Evolutionary conservation across 345 rosid genomes (phyloP), one percentile per base, ranked within the genome.

Genomic region (Citropsis articulata): DNA sequence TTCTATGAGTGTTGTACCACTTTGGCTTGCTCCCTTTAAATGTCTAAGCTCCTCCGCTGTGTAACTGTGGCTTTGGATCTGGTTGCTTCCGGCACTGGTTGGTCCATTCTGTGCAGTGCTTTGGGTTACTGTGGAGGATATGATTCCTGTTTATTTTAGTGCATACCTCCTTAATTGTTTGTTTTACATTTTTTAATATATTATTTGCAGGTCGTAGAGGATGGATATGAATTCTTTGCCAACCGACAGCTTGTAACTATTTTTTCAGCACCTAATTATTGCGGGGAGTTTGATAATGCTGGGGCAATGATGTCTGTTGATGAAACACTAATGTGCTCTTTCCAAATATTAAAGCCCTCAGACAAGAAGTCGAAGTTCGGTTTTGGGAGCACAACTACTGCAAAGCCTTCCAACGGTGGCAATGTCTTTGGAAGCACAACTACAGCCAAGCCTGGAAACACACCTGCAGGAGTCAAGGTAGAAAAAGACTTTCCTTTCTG

Each of bases 191-290:
- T 40, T 19, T 3, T 72, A 56, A 25, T 73, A 38, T 75, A 80
- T 78, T 66, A 57, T 62, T 57, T 59, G 70, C 88, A 94, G 98
- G 97, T 94, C 73, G 97, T 92, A 80, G 98, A 94, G 87, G 98
- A 94, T 91, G 98, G 97, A 38, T 94, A 92, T 5, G 97, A 94
- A 84, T 94, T 94, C 85, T 94, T 94, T 82, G 98, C 95, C 61
- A 76, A 90, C 79, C 81, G 97, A 75, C 95, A 91, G 84, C 92
- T 92, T 75, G 95, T 93, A 63, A 91, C 98, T 19, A 89, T 93
- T 88, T 93, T 89, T 79, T 90, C 98, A 14, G 98, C 98, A 2
- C 96, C 96, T 53, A 93, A 93, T 79, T 93, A 91, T 83, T 93
- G 98, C 35, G 98, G 98, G 60, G 98, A 93, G 80, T 93, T 91